Base-by-base conservation (phyloP, 305 asterid genomes). In the Fraxinus velutina region DNA sequence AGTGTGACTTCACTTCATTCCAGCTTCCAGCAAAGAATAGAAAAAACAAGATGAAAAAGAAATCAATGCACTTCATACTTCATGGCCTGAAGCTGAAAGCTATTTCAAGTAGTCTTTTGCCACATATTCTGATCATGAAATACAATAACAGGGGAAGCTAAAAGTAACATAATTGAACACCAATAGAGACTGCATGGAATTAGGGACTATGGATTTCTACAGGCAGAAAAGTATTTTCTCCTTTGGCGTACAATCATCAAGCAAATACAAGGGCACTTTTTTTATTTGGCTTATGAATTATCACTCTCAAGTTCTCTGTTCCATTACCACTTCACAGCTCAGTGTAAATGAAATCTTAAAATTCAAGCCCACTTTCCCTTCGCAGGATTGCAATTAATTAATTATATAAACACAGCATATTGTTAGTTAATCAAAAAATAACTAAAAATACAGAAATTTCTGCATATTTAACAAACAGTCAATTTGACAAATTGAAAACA, bases 1-100 rank as follows among this genome's bases (percentile, higher is more conserved):
- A 78, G 64, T 5, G 6, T 36, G 52, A 3, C 2, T 30, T 15
- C 32, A 57, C 33, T 42, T 36, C 33, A 33, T 78, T 79, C 68
- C 78, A 72, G 79, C 83, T 75, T 52, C 79, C 80, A 75, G 5
- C 21, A 68, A 9, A 68, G 17, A 68, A 27, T 22, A 55, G 34
- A 80, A 21, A 42, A 55, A 33, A 7, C 29, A 70, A 52, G 33
- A 68, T 21, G 27, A 39, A 1, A n/a, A 78, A 19, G 62, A 75
- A 39, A 27, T 15, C 24, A 76, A 62, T 52, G 50, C 32, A 55
- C 9, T 15, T 68, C n/a, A 21, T 10, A 73, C 39, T 24, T 33
- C 44, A 30, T 71, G 42, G 83, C 27, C 22, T 30, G 17, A 24
- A 66, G 47, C 37, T 19, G 36, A 47, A 55, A 42, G 72, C 3